Evolutionary conservation across 129 eudicot genomes (phyloP).

Genomic region (Saussurea involucrata): DNA sequence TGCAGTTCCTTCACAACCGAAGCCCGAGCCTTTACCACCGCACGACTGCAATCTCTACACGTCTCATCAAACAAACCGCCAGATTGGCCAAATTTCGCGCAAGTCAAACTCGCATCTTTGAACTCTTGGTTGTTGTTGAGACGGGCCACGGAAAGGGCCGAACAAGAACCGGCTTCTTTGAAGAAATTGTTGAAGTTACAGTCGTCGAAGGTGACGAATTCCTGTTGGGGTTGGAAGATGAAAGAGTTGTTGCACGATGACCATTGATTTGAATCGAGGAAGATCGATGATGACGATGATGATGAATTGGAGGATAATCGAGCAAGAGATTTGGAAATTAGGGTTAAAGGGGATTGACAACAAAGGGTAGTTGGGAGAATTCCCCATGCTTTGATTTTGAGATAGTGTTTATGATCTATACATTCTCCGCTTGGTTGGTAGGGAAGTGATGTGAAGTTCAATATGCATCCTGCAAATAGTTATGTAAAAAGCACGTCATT

Average conservation of each 20-base stretch:
- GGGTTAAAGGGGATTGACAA: constrained; percentile 48
- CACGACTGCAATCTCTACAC: constrained; percentile 40
- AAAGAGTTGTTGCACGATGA: constrained; percentile 27
- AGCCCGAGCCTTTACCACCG: constrained; percentile 29
- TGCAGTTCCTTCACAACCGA: neutral
- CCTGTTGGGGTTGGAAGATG: constrained; percentile 17
- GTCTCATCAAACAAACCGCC: constrained; percentile 22
- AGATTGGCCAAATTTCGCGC: constrained; percentile 13
- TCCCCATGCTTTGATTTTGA: constrained; percentile 40
- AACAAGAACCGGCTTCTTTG: constrained; percentile 31
- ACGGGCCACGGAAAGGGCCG: constrained; percentile 3
- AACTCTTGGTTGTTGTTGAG: neutral
- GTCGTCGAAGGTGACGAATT: constrained; percentile 20
- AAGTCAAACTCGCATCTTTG: constrained; percentile 9
- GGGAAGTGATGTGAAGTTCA: constrained; percentile 48
- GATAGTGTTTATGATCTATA: constrained; percentile 12
- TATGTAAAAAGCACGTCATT: too few relatives aligned
- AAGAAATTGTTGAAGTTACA: constrained; percentile 40
- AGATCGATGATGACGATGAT: constrained; percentile 12
- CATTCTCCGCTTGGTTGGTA: constrained; percentile 65
- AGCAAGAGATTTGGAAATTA: constrained; percentile 40
- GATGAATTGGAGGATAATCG: neutral
- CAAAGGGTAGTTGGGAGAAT: constrained; percentile 46
- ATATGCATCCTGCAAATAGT: constrained; percentile 36
- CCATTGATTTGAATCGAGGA: constrained; percentile 39